Percentiles rank a stretch among this genome's conserved stretches.
These are phyloP conservation scores for Yarrowia alimentaria DNA, from an alignment of 805 yeast species.

Conservation along the genomic window DNA sequence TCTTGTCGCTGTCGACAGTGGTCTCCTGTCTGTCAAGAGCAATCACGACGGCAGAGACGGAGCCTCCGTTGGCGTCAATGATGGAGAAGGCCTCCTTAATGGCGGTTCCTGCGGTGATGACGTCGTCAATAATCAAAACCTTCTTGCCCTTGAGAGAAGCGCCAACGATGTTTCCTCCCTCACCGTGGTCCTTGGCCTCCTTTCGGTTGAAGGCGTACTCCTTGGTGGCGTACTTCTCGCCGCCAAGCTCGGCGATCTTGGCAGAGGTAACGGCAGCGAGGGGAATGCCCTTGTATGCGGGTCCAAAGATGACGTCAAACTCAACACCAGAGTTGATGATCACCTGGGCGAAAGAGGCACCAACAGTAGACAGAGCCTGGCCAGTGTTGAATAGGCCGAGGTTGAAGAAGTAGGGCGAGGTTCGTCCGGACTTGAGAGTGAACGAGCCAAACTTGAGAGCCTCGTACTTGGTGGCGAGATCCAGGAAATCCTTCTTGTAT, in stretches of 20 bases:
- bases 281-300: conserved; percentile 97
- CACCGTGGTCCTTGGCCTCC: conserved; percentile 96
- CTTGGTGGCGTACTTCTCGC: conserved; percentile 61
- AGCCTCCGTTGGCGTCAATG: conserved; percentile 66
- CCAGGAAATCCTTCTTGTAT: conserved; percentile 67
- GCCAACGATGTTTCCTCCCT: conserved; percentile 95
- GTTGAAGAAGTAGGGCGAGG: conserved; percentile 95
- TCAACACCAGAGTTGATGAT: conserved; percentile 77
- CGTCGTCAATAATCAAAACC: conserved; percentile 89
- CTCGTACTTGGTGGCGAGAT: conserved; percentile 73
- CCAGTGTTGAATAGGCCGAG: conserved; percentile 88
- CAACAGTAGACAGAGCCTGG: conserved; percentile 70
- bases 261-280: conserved; percentile 90
- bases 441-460: conserved; percentile 87
- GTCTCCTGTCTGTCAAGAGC: conserved; percentile 93
- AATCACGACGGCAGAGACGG: conserved; percentile 78
- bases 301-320: conserved; percentile 91
- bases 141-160: conserved; percentile 66
- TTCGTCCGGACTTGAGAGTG: conserved; percentile 88
- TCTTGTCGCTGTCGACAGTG: conserved; percentile 62
- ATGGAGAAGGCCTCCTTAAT: conserved; percentile 89
- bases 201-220: conserved; percentile 96
- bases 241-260: conserved; percentile 83
- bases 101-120: conserved; percentile 98
- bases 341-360: conserved; percentile 84